These are phyloP conservation scores for Hysterangium stoloniferum DNA, from an alignment of 768 basidiomycete species.

Conservation along the genomic window DNA sequence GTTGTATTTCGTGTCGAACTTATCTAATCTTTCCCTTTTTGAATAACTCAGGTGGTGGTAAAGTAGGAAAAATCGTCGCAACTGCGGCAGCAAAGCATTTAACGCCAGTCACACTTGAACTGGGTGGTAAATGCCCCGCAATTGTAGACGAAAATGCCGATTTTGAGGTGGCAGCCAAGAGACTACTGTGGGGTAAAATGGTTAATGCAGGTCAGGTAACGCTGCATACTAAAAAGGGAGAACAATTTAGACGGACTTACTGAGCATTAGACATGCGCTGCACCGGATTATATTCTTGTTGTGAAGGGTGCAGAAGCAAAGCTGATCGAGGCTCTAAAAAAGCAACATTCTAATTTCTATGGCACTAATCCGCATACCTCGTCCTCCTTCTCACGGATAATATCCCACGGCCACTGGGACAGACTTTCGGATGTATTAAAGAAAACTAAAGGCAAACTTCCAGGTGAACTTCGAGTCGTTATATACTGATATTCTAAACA, in stretches of 20 bases:
- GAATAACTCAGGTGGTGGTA: constrained; percentile 30
- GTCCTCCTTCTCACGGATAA: constrained; percentile 40
- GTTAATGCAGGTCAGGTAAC: constrained; percentile 22
- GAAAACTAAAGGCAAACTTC: constrained; percentile 40
- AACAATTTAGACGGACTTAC: not conserved
- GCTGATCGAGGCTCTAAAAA: constrained; percentile 38
- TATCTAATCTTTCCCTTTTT: not conserved
- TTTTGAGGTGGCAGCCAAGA: constrained; percentile 52
- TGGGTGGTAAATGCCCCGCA: constrained; percentile 61
- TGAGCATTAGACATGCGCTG: constrained; percentile 18
- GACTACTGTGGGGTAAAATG: constrained; percentile 67
- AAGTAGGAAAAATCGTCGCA: constrained; percentile 61
- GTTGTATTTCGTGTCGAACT: not conserved
- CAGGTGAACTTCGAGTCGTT: too few relatives aligned
- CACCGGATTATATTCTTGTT: constrained; percentile 37
- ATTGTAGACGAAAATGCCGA: constrained; percentile 66
- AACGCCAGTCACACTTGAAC: constrained; percentile 58
- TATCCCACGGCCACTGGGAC: constrained; percentile 45
- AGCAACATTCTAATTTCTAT: constrained; percentile 40
- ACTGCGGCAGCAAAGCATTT: constrained; percentile 70
- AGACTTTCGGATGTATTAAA: constrained; percentile 45
- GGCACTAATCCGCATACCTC: constrained; percentile 37
- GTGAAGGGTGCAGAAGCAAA: constrained; percentile 35
- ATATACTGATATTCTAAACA: not conserved
- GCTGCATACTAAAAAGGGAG: not conserved